These are phyloP conservation scores for Lasiosphaeria hispida DNA, from an alignment of 495 filamentous ascomycete genomes.

Conservation along the genomic window DNA sequence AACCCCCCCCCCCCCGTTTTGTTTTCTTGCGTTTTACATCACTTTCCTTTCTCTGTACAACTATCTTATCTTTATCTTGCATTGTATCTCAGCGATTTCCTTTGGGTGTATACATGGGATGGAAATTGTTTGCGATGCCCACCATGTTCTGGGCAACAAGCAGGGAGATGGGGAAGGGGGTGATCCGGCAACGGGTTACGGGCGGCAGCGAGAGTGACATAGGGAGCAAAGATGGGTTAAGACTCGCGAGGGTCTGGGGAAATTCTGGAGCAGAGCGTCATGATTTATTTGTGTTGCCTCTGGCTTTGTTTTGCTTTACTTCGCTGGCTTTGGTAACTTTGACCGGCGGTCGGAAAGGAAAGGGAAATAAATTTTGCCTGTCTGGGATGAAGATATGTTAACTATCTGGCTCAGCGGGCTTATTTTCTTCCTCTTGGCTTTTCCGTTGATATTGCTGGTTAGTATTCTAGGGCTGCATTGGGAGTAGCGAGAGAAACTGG, in stretches of 20 bases:
- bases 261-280: not conserved
- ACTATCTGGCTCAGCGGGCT: too few relatives aligned
- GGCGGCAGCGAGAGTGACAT: not conserved
- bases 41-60: constrained; percentile 1
- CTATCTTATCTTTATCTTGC: not conserved
- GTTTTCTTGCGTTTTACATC: not conserved
- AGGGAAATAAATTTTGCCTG: too few relatives aligned
- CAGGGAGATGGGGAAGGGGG: too few relatives aligned
- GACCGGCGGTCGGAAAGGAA: too few relatives aligned
- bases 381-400: too few relatives aligned
- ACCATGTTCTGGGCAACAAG: too few relatives aligned
- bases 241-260: constrained; percentile 1
- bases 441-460: too few relatives aligned
- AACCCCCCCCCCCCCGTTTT: constrained; percentile 7
- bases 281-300: not conserved
- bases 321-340: not conserved
- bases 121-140: not conserved
- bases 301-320: not conserved
- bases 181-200: too few relatives aligned
- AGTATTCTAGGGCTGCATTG: too few relatives aligned
- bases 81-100: not conserved
- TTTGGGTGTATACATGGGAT: not conserved
- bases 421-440: too few relatives aligned
- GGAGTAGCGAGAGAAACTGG: too few relatives aligned
- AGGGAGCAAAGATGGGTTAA: not conserved